A percentile compares a stretch with the other conserved stretches of the same genome.
Conservation (phyloP, 2,329 filamentous ascomycete species). For the Colletotrichum cereale region DNA sequence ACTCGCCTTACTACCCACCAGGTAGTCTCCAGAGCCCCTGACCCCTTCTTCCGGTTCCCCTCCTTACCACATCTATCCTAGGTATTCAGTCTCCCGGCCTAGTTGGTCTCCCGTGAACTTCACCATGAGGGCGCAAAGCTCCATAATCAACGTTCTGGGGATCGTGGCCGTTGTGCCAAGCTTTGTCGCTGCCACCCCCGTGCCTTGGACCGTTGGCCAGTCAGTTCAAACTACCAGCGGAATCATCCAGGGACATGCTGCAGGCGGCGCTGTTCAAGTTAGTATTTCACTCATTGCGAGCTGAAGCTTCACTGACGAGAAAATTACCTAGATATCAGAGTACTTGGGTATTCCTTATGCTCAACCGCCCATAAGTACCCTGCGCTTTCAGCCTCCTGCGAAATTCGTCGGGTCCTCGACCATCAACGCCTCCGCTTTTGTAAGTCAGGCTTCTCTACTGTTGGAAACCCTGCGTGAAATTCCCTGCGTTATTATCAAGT, state of each 20-base stretch:
- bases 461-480: not conserved
- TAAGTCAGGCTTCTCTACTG: slow-evolving; percentile 2
- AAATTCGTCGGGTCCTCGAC: slow-evolving; percentile 1
- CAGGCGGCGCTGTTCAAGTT: slow-evolving; percentile 18
- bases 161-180: slow-evolving; percentile 5
- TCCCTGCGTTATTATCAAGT: not conserved
- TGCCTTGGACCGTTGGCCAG: slow-evolving; percentile 28
- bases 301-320: not conserved
- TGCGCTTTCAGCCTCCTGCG: slow-evolving; percentile 57
- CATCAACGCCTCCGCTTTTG: slow-evolving; percentile 32
- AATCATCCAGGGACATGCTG: slow-evolving; percentile 26
- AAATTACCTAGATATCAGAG: slow-evolving; percentile 41
- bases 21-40: not conserved
- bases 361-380: slow-evolving; percentile 50
- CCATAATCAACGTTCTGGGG: slow-evolving; percentile 14
- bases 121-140: slow-evolving; percentile 28
- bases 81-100: not conserved
- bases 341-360: slow-evolving; percentile 53
- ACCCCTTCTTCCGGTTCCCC: not conserved
- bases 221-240: slow-evolving; percentile 30
- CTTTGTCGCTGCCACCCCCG: slow-evolving; percentile 14
- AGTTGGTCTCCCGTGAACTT: not conserved
- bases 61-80: not conserved
- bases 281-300: not conserved
- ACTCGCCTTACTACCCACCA: not conserved